These are phyloP conservation scores for Capsicum rhomboideum DNA, from an alignment of 257 asterid species.

Conservation along the genomic window DNA sequence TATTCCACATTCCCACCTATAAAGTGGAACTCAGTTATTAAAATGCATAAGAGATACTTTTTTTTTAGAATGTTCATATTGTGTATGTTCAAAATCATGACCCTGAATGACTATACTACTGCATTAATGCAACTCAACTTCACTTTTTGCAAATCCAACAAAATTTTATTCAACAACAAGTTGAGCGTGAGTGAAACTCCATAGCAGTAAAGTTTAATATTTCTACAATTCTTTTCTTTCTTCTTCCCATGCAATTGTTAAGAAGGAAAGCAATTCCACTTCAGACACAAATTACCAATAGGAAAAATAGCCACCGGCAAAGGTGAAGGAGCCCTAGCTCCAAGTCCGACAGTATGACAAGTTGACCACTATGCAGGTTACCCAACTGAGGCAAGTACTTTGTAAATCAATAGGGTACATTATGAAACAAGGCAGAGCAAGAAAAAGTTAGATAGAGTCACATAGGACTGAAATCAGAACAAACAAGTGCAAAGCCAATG, in stretches of 20 bases:
- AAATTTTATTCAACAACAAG: background rate
- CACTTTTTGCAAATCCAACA: background rate
- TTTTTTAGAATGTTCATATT: no score
- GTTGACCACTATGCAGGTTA: background rate
- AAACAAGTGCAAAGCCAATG: background rate
- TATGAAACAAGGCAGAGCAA: no score
- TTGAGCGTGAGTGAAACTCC: background rate
- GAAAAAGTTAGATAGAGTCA: background rate
- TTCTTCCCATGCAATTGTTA: background rate
- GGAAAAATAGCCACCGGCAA: background rate
- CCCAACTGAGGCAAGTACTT: background rate
- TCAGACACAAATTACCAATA: background rate
- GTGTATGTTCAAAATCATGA: no score
- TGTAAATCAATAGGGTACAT: background rate
- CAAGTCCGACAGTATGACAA: background rate
- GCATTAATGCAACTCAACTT: no score
- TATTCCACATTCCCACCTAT: no score
- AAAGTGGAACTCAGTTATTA: no score
- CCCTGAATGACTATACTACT: no score
- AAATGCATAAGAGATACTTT: no score
- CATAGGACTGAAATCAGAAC: background rate
- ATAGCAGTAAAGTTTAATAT: no score
- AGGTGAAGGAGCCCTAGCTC: background rate
- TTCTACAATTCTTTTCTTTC: background rate
- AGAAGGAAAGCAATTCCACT: background rate